phyloP scores from a whole-genome alignment of 2,329 filamentous ascomycete genomes.

The Aspergillus luchuensis region DNA sequence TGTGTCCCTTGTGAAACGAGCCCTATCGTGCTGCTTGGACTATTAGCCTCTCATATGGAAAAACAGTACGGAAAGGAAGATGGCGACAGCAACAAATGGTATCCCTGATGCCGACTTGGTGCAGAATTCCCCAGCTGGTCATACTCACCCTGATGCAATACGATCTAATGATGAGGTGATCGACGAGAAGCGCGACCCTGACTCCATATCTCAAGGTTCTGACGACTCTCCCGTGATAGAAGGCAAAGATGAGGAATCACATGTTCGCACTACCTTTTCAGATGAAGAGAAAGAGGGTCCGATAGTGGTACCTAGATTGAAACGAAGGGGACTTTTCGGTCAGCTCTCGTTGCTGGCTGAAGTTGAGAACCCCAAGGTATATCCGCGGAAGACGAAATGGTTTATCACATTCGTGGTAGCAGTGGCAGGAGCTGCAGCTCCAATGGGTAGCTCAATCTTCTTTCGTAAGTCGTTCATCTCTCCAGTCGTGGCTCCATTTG shows the following conservation, averaged over 20 bases:
- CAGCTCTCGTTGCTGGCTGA: constrained; percentile 74
- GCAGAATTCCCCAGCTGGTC: background rate
- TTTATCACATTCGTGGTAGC: constrained; percentile 76
- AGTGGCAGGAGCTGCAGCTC: constrained; percentile 73
- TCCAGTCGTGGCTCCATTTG: background rate
- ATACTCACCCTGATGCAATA: background rate
- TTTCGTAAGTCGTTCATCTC: constrained; percentile 62
- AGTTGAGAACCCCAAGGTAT: constrained; percentile 73
- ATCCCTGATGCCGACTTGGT: background rate
- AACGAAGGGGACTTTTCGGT: constrained; percentile 72
- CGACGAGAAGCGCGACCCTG: constrained; percentile 10
- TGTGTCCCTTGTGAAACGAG: background rate
- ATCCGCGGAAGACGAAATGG: constrained; percentile 77
- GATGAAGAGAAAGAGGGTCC: constrained; percentile 36
- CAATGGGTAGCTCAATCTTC: constrained; percentile 81
- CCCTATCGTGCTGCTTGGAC: background rate
- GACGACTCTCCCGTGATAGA: constrained; percentile 18
- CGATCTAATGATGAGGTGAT: background rate
- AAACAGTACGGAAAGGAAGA: background rate
- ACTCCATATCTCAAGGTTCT: constrained; percentile 20
- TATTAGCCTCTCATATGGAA: background rate
- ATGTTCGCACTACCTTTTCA: constrained; percentile 17
- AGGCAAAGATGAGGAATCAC: constrained; percentile 24
- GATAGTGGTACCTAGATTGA: constrained; percentile 52
- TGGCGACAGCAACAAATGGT: background rate